A percentile compares a stretch with the other conserved stretches of the same genome.
These are phyloP conservation scores for Hyaloperonospora arabidopsidis DNA, from an alignment of 352 stramenopile genomes.

Conservation along the genomic window DNA sequence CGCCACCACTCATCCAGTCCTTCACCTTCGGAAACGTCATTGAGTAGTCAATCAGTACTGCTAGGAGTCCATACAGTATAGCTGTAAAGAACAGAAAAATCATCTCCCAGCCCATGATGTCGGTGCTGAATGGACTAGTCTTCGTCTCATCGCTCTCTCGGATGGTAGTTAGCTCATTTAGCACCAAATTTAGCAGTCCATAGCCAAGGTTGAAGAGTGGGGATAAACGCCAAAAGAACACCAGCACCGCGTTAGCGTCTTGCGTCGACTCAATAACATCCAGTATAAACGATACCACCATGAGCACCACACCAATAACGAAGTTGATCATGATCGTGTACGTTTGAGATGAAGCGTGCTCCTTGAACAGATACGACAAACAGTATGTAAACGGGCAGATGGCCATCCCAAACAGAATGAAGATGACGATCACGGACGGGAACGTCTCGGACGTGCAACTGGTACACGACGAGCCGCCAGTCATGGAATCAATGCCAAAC, in stretches of 20 bases:
- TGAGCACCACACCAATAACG: constrained; percentile 47
- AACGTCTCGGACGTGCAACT: constrained; percentile 44
- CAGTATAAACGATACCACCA: constrained; percentile 50
- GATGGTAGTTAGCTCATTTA: constrained; percentile 31
- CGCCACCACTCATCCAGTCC: constrained; percentile 28
- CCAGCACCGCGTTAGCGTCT: constrained; percentile 39
- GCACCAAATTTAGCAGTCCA: constrained; percentile 33
- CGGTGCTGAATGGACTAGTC: constrained; percentile 45
- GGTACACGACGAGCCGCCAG: constrained; percentile 34
- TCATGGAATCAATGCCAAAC: constrained; percentile 43
- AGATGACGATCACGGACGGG: constrained; percentile 41
- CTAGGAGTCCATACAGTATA: constrained; percentile 23
- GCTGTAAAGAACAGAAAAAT: constrained; percentile 39
- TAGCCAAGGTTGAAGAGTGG: constrained; percentile 54
- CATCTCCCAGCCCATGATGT: constrained; percentile 57
- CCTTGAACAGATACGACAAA: constrained; percentile 58
- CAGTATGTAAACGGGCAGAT: constrained; percentile 64
- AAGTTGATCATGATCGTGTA: constrained; percentile 73
- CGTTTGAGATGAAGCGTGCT: constrained; percentile 57
- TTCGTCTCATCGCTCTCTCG: constrained; percentile 29
- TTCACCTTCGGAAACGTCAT: constrained; percentile 33
- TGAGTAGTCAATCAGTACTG: constrained; percentile 37
- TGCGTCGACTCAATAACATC: constrained; percentile 42
- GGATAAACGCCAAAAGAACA: constrained; percentile 70
- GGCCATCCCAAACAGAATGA: constrained; percentile 51